These are phyloP conservation scores for Angophora floribunda DNA, from an alignment of 345 rosid genomes.

Conservation along the genomic window DNA sequence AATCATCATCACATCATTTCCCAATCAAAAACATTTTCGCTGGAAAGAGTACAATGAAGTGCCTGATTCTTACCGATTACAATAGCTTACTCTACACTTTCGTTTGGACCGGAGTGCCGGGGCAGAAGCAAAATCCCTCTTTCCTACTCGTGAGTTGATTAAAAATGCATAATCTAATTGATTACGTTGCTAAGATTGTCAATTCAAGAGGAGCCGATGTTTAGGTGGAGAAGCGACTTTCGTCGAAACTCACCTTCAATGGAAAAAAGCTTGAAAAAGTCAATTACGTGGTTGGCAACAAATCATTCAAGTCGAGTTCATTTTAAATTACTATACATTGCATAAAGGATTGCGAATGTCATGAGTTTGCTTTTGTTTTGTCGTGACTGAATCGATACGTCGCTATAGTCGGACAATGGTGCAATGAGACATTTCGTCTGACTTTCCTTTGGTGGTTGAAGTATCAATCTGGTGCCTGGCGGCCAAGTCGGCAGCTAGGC, in stretches of 20 bases:
- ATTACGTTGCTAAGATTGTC: background rate
- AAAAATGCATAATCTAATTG: background rate
- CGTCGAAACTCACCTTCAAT: background rate
- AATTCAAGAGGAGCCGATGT: background rate
- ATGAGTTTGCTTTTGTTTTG: background rate
- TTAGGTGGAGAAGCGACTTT: background rate
- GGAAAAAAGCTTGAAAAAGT: background rate
- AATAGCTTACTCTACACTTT: background rate
- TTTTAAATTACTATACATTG: background rate
- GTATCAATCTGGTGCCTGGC: background rate
- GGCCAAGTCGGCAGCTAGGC: background rate
- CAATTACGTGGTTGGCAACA: background rate
- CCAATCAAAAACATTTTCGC: background rate
- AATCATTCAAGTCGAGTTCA: background rate
- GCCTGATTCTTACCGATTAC: background rate
- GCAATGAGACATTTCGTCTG: background rate
- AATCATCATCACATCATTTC: background rate
- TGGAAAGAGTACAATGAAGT: background rate
- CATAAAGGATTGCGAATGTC: background rate
- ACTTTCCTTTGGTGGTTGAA: background rate
- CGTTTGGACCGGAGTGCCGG: background rate
- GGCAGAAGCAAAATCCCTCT: background rate
- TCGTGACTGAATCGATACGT: background rate
- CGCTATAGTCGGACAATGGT: background rate
- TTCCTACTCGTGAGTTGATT: background rate